Evolutionary conservation across 2,329 filamentous ascomycete genomes (phyloP), one percentile per base, ranked within the genome.

Genomic region (Alternaria arborescens): DNA sequence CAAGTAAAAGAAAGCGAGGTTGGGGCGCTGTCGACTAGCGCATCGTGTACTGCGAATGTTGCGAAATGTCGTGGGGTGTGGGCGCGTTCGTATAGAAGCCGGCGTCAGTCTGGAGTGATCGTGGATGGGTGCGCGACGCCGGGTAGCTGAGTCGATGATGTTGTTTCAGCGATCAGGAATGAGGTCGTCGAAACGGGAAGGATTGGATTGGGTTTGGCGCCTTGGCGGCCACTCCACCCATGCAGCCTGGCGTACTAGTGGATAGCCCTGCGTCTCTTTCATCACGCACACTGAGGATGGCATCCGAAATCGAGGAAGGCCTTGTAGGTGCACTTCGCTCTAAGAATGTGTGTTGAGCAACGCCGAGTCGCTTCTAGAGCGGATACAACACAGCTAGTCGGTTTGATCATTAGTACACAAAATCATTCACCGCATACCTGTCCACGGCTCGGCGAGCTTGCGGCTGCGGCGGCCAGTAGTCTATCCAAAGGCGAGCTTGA

Each of bases 141-240:
- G 38, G 50, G 34, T 41, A 44, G 46, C 24, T 28, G 46, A 34
- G 44, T 11, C 40, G 41, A 36, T 50, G 54, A 34, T 58, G 60
- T 60, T 61, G 60, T 58, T 48, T 55, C 41, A 36, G 50, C 36
- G 52, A 54, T 36, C 46, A 59, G 61, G 55, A 64, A 61, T 61
- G 62, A 62, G 43, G 64, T 58, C 53, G 59, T 41, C 34, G 44
- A 62, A 48, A 55, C 50, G 26, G 43, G 48, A 42, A 52, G 44
- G 32, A 32, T 20, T 36, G 42, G 34, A 54, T 44, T 44, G 52
- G 52, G 46, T 26, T 50, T 50, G 52, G 52, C 44, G 40, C 32
- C 54, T 61, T 52, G 61, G 57, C 57, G 10, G 4, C 8, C 24
- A 41, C 58, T 51, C 44, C 30, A 43, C 51, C 46, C 50, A 50